Evolutionary conservation across 805 yeast genomes (phyloP), one percentile per base, ranked within the genome.

Genomic region (Lachancea sp.): DNA sequence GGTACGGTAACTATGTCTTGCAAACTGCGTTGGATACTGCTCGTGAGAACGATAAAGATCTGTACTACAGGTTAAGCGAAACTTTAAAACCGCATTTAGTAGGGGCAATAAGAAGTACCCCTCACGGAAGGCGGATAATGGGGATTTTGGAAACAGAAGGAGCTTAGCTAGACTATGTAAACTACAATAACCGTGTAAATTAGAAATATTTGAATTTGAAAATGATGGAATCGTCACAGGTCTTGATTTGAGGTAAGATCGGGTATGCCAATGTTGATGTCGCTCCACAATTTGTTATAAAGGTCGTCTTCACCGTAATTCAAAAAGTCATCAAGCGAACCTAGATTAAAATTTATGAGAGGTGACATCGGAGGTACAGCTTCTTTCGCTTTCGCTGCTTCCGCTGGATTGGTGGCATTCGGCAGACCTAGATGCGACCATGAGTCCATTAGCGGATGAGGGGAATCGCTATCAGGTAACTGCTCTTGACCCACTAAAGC

Each of bases 51-150:
- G 56, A 58, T 41, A 53, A 48, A 26, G 38, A 47, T 4, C 76
- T 82, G 45, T 79, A 82, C 58, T 70, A 69, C 36, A 72, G 70
- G 47, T 67, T 85, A 44, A 75, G 84, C 17, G 73, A 67, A 32
- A 66, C 77, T 19, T 74, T 89, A 54, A 79, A 78, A 51, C 95
- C 96, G 11, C 75, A 85, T 47, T 71, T 91, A 55, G 80, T 84
- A 18, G 82, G 82, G 38, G 62, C 64, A 10, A 84, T 91, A 48
- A 78, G 85, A 62, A 85, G 83, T 56, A 90, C 97, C 15, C 97
- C 97, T 2, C 96, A 91, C 63, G 98, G 97, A n/a, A 77, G 96
- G 62, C 78, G 97, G 59, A 89, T 91, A 49, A 76, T 85, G 69
- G 79, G 86, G 25, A 88, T 87, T 60, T 57, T 78, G 37, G 68